These are phyloP conservation scores for Fusarium circinatum DNA, from an alignment of 2,329 filamentous ascomycete species.

Conservation along the genomic window DNA sequence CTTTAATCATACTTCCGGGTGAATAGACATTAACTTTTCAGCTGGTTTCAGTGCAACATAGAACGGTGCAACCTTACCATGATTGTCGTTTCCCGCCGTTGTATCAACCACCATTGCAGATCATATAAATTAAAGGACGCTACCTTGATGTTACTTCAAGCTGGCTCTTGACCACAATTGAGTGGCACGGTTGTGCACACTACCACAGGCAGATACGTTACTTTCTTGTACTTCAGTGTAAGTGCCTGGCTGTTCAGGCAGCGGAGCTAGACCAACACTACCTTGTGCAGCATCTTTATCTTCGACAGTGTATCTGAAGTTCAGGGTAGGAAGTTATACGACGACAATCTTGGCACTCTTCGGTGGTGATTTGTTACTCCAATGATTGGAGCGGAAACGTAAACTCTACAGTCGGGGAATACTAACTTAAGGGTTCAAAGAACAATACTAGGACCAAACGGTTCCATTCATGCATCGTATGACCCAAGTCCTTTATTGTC, in stretches of 20 bases:
- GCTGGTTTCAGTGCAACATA: not conserved
- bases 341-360: not conserved
- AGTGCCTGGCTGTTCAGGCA: not conserved
- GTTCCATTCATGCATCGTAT: not conserved
- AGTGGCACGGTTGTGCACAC: not conserved
- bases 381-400: not conserved
- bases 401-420: not conserved
- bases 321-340: not conserved
- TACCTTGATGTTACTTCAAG: not conserved
- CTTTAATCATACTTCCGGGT: not conserved
- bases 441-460: not conserved
- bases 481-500: not conserved
- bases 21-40: not conserved
- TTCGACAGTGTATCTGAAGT: too few relatives aligned
- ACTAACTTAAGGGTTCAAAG: not conserved
- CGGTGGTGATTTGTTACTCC: too few relatives aligned
- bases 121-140: not conserved
- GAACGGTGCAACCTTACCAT: not conserved
- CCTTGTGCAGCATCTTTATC: not conserved
- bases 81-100: not conserved
- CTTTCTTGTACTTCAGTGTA: not conserved
- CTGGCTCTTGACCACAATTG: not conserved
- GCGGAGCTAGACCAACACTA: not conserved
- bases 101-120: not conserved
- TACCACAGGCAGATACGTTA: not conserved